Base-by-base conservation (phyloP, 2,329 filamentous ascomycete species). In the Myriosclerotinia duriaeana region DNA sequence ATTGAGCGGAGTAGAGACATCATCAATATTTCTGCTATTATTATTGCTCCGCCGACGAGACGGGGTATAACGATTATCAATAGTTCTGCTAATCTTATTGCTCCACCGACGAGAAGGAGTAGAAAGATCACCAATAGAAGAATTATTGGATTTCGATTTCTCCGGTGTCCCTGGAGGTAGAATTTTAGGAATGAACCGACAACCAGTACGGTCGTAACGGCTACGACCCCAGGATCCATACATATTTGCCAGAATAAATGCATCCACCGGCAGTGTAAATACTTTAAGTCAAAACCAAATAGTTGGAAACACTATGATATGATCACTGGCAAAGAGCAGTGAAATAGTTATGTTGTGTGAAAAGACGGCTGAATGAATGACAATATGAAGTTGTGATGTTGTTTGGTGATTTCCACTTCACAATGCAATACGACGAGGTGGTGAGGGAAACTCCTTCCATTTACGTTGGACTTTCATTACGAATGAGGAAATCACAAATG, bases 211-310 rank as follows among this genome's bases (percentile, higher is more conserved):
- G 17, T 34, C 44, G 38, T 38, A 17, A 61, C 14, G 12, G 44
- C 58, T 61, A 61, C 20, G 64, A n/a, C 58, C 34, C 50, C 42
- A 56, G 20, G 59, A 54, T 48, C 34, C 65, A 66, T 63, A 62
- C 64, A 66, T 66, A 17, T 11, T 40, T 36, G 20, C 3, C 8
- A 48, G 2, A 5, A 12, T 20, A 15, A 30, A 14, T 46, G 26
- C 54, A 50, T 40, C 8, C 30, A 52, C 52, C 20, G 20, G 9
- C 38, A n/a, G 48, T 14, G 48, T 53, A 61, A 61, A 66, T 36
- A 66, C 42, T 66, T 20, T 9, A 40, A 26, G 22, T 30, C 38
- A 53, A 52, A 61, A 66, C n/a, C 48, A 61, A 46, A 46, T 48
- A 64, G 52, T 7, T 56, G 46, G 30, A 34, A 58, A 58, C 42